Evolutionary conservation across 1,284 basidiomycete species (phyloP).

Genomic region (Erythrobasidium hasegawianum): DNA sequence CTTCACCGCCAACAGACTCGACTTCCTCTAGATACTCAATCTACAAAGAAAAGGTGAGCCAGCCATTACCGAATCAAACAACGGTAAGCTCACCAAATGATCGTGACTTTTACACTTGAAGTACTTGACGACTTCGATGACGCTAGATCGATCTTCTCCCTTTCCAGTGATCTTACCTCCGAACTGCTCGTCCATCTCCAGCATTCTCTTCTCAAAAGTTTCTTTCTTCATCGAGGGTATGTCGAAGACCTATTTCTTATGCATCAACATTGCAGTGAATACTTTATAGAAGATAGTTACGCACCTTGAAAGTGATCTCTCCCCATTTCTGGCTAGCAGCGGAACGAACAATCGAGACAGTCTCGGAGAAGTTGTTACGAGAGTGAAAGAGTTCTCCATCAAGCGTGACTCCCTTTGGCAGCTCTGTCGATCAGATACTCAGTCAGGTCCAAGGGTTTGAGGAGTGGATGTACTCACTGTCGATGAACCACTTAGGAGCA

Average conservation of each 20-base stretch:
- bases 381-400: constrained; percentile 56
- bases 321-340: constrained; percentile 58
- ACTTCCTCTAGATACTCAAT: constrained; percentile 53
- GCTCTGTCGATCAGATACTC: constrained; percentile 49
- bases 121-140: constrained; percentile 58
- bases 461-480: constrained; percentile 51
- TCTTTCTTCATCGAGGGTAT: constrained; percentile 57
- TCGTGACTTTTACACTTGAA: constrained; percentile 54
- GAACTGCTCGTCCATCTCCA: constrained; percentile 55
- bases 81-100: constrained; percentile 56
- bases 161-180: constrained; percentile 46
- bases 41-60: neutral
- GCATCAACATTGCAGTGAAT: neutral
- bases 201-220: constrained; percentile 60
- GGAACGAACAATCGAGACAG: constrained; percentile 58
- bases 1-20: constrained; percentile 60
- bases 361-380: constrained; percentile 59
- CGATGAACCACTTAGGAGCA: constrained; percentile 60
- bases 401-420: constrained; percentile 60
- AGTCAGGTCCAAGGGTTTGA: neutral
- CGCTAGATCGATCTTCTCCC: constrained; percentile 45
- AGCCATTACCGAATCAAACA: too few relatives aligned
- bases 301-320: constrained; percentile 60
- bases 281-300: constrained; percentile 13
- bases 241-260: constrained; percentile 66